Evolutionary conservation across 2,329 filamentous ascomycete genomes (phyloP), one percentile per base, ranked within the genome.

Genomic region (Capronia coronata): DNA sequence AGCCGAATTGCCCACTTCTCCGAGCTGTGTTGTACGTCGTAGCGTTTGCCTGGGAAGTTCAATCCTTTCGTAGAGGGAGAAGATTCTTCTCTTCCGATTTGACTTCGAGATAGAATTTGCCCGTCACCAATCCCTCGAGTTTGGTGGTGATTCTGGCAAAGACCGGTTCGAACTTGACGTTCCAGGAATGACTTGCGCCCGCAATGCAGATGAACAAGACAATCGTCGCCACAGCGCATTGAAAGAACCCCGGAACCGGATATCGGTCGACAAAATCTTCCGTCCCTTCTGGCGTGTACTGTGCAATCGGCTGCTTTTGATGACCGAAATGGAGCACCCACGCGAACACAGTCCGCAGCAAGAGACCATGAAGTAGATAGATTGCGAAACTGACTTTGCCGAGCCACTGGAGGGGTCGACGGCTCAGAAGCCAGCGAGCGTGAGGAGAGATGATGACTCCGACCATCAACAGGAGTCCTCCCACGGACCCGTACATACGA

Each of bases 311-410:
- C 38, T 62, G 59, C 57, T 11, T 57, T 49, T 11, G 62, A 59
- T 52, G 53, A 10, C 70, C 67, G 1, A 75, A 71, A 52, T 75
- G 83, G 10, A 81, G 66, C 68, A 83, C 72, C 76, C 78, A 83
- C 21, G 76, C 75, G 11, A 83, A 68, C 6, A 82, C 63, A 19
- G 74, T 76, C 49, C 80, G 75, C 57, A 83, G 73, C 23, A 83
- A 68, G 0, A 76, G 74, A 35, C 80, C 80, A 64, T 84, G 80
- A 16, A 83, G 66, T 5, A 84, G 71, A 59, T 83, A 83, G 11
- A 84, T 76, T 1, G 80, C 78, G 59, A 83, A 83, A 38, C 76
- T 80, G 65, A 82, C 75, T 59, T 77, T 77, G 38, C 80, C 80
- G 10, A 83, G 73, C 74, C 79, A 83, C 38, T 80, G 71, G 37